Evolutionary conservation across 2,329 filamentous ascomycete genomes (phyloP).

Genomic region (Fusarium nisikadoi): DNA sequence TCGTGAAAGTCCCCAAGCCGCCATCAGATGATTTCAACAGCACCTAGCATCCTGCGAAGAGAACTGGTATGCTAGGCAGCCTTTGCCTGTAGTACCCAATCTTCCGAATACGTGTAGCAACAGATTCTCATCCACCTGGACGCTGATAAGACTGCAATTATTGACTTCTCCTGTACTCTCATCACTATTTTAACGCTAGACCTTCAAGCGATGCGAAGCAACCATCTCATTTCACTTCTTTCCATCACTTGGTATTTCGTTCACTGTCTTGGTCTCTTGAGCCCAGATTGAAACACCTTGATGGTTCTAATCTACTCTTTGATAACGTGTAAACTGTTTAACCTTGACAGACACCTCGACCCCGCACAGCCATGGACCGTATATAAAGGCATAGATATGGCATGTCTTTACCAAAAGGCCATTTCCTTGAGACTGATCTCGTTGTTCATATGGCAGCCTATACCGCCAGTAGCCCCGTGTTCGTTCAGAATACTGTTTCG

Average conservation of each 20-base stretch:
- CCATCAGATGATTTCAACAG: neutral
- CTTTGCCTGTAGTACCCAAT: neutral
- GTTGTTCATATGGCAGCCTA: neutral
- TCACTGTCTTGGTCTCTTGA: neutral
- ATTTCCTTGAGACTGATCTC: neutral
- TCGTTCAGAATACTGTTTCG: neutral
- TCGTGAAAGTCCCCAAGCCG: neutral
- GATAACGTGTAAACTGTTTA: conserved; percentile 7
- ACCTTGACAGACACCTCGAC: neutral
- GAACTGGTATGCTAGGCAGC: neutral
- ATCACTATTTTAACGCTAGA: neutral
- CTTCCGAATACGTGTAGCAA: neutral
- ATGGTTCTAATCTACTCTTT: conserved; percentile 13
- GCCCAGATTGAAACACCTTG: conserved; percentile 13
- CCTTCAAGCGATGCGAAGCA: neutral
- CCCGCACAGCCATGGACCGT: conserved; percentile 4
- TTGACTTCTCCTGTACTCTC: neutral
- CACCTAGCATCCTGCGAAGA: neutral
- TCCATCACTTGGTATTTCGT: neutral
- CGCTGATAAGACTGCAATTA: neutral
- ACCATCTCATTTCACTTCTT: neutral
- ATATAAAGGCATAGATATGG: conserved; percentile 22
- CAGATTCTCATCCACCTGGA: neutral
- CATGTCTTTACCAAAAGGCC: neutral
- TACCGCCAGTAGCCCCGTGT: neutral